These are phyloP conservation scores for Fusarium tuaranense DNA, from an alignment of 2,329 filamentous ascomycete species.

Conservation along the genomic window DNA sequence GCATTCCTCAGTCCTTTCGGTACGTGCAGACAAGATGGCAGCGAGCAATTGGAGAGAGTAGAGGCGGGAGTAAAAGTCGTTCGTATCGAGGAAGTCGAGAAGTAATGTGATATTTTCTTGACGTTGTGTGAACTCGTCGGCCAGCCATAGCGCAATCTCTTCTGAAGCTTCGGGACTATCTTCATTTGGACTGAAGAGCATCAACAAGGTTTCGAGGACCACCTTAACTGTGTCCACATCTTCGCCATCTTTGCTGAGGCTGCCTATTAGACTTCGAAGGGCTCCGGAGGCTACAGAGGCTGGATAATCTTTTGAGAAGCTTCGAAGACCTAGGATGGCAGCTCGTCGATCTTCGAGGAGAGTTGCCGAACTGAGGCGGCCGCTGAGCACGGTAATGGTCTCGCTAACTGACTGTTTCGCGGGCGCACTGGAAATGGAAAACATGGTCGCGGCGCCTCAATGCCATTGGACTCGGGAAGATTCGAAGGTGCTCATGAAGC, in stretches of 20 bases:
- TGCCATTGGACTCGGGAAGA: constrained; percentile 46
- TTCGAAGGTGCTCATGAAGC: constrained; percentile 27
- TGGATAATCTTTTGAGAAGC: constrained; percentile 96
- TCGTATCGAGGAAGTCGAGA: constrained; percentile 87
- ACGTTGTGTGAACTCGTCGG: constrained; percentile 96
- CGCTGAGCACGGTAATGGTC: constrained; percentile 91
- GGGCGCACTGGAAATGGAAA: constrained; percentile 78
- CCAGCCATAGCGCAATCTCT: constrained; percentile 94
- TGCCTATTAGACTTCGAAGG: constrained; percentile 87
- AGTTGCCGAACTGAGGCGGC: constrained; percentile 87
- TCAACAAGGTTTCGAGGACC: constrained; percentile 92
- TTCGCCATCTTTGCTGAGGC: constrained; percentile 86
- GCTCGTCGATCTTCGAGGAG: constrained; percentile 94
- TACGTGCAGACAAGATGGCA: constrained; percentile 85
- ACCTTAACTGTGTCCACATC: constrained; percentile 98
- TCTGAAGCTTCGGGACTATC: constrained; percentile 92
- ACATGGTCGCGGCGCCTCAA: constrained; percentile 59
- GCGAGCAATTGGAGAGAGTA: constrained; percentile 92
- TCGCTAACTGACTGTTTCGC: constrained; percentile 96
- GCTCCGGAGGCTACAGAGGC: constrained; percentile 95
- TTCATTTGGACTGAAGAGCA: constrained; percentile 83
- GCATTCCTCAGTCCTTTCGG: constrained; percentile 94
- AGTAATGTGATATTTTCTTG: constrained; percentile 96
- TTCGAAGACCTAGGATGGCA: constrained; percentile 91
- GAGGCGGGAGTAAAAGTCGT: constrained; percentile 90